Evolutionary conservation across 2,329 filamentous ascomycete genomes (phyloP).

Genomic region (Geoglossum cookeanum): DNA sequence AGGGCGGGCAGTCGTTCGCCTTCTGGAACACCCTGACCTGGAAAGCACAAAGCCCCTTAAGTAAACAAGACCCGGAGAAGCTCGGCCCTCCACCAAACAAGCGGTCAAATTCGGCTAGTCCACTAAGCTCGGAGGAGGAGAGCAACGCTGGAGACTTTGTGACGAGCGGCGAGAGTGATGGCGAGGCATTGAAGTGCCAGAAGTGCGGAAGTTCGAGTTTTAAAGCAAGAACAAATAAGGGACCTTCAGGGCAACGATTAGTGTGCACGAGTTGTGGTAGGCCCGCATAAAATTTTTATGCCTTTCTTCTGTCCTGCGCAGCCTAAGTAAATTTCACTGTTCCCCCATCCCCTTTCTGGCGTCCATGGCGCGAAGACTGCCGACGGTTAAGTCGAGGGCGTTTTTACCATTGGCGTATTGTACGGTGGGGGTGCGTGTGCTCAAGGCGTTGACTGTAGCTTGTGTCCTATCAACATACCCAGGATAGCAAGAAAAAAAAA

Average conservation of each 20-base stretch:
- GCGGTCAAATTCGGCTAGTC: not conserved
- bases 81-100: not conserved
- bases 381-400: too few species aligned
- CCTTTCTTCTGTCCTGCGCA: not conserved
- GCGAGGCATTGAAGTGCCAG: conserved; percentile 1
- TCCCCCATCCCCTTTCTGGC: too few species aligned
- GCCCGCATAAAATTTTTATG: conserved; percentile 1
- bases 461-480: too few species aligned
- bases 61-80: not conserved
- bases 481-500: too few species aligned
- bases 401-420: too few species aligned
- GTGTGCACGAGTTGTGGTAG: conserved; percentile 38
- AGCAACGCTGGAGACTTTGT: not conserved
- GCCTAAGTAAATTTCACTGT: too few species aligned
- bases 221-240: conserved; percentile 29
- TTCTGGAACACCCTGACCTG: conserved; percentile 31
- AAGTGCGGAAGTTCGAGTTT: conserved; percentile 42
- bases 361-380: too few species aligned
- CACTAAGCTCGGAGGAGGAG: not conserved
- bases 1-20: conserved; percentile 31
- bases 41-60: conserved; percentile 6
- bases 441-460: too few species aligned
- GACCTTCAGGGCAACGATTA: conserved; percentile 28
- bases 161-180: not conserved
- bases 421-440: too few species aligned